Percentiles rank a stretch among this genome's conserved stretches.
phyloP scores from a whole-genome alignment of 805 yeast species.

The Peterozyma toletana region DNA sequence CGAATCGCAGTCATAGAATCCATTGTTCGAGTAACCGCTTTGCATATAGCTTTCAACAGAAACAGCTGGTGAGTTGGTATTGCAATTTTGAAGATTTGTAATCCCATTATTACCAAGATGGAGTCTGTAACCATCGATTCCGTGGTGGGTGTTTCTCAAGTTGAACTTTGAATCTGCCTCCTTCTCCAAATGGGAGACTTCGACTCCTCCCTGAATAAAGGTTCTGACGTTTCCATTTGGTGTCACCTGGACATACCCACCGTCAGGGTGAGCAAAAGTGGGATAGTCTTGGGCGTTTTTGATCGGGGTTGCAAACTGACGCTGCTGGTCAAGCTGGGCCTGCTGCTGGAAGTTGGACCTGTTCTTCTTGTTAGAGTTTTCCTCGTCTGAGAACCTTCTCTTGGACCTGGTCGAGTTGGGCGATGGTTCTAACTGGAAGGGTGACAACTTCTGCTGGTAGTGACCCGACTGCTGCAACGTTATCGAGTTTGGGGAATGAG shows the following conservation, averaged over 20 bases:
- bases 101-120: constrained; percentile 15
- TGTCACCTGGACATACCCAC: constrained; percentile 53
- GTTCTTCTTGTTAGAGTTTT: constrained; percentile 20
- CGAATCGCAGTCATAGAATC: constrained; percentile 16
- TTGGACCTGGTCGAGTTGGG: constrained; percentile 17
- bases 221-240: constrained; percentile 57
- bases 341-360: constrained; percentile 1
- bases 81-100: background rate
- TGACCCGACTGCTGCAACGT: no score
- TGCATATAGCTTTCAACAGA: constrained; percentile 26
- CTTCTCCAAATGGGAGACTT: constrained; percentile 38
- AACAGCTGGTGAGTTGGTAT: constrained; percentile 19
- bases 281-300: constrained; percentile 41
- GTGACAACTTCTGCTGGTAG: no score
- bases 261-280: constrained; percentile 51
- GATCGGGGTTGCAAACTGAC: constrained; percentile 11
- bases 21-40: constrained; percentile 17
- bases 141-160: constrained; percentile 20
- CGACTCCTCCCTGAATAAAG: constrained; percentile 32
- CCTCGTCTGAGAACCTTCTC: constrained; percentile 28
- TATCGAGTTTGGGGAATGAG: no score
- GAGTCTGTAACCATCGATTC: constrained; percentile 29
- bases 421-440: no score
- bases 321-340: constrained; percentile 2
- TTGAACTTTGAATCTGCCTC: constrained; percentile 22